These are phyloP conservation scores for Trichoderma orchidacearum DNA, from an alignment of 495 filamentous ascomycete genomes.

Conservation along the genomic window DNA sequence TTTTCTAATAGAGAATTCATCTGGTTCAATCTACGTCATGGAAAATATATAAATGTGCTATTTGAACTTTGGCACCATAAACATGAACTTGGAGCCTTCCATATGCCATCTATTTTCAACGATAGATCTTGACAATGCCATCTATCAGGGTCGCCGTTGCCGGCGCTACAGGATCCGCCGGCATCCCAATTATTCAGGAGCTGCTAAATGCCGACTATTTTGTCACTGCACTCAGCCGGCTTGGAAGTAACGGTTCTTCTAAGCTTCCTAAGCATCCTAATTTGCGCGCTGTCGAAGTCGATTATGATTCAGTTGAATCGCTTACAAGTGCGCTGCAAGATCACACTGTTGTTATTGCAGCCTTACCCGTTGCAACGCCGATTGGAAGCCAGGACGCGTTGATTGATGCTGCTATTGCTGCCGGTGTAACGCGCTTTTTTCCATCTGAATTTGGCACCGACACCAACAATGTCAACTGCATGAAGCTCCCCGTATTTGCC, in stretches of 20 bases:
- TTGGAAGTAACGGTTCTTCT: neutral
- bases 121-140: neutral
- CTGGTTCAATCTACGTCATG: too few relatives aligned
- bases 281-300: neutral
- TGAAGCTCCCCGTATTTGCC: slow-evolving; percentile 24
- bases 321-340: neutral
- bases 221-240: neutral
- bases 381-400: slow-evolving; percentile 16
- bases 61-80: too few relatives aligned
- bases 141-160: neutral
- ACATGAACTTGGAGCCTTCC: too few relatives aligned
- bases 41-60: too few relatives aligned
- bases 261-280: neutral
- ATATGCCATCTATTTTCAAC: too few relatives aligned
- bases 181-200: neutral
- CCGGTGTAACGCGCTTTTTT: slow-evolving; percentile 33
- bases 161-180: neutral
- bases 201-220: neutral
- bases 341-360: neutral
- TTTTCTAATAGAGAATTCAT: too few relatives aligned
- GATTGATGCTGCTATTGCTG: slow-evolving; percentile 29
- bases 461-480: slow-evolving; percentile 14
- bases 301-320: neutral
- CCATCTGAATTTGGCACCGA: slow-evolving; percentile 31
- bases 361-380: neutral